These are phyloP conservation scores for Yamadazyma blattariae DNA, from an alignment of 1,139 yeast species.

Conservation along the genomic window DNA sequence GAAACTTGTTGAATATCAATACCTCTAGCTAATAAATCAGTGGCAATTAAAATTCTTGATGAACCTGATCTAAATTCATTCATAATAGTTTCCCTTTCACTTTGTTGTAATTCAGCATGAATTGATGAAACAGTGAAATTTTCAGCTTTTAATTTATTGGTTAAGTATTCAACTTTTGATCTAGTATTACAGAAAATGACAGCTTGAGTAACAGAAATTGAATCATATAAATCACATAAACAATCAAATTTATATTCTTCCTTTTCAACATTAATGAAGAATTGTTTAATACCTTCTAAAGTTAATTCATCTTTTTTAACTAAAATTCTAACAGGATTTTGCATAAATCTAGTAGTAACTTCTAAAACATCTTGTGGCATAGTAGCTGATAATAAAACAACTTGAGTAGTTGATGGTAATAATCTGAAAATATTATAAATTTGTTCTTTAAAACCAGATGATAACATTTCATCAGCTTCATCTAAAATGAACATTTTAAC, in stretches of 20 bases:
- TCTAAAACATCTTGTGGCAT: slow-evolving; percentile 97
- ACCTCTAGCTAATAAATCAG: slow-evolving; percentile 99
- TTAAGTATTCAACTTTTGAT: slow-evolving; percentile 92
- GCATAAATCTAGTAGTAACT: slow-evolving; percentile 95
- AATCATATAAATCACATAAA: slow-evolving; percentile 94
- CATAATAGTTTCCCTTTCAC: slow-evolving; percentile 97
- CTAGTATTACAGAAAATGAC: slow-evolving; percentile 99
- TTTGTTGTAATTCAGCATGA: slow-evolving; percentile 97
- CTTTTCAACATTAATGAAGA: slow-evolving; percentile 88
- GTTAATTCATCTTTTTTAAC: slow-evolving; percentile 98
- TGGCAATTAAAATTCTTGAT: slow-evolving; percentile 93
- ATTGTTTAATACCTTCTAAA: slow-evolving; percentile 97
- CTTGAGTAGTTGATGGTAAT: slow-evolving; percentile 94
- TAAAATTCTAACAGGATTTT: slow-evolving; percentile 93
- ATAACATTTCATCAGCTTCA: slow-evolving; percentile 99
- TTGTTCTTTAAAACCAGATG: slow-evolving; percentile 96
- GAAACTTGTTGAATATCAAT: slow-evolving; percentile 99
- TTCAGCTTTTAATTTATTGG: slow-evolving; percentile 80
- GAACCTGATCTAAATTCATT: slow-evolving; percentile 98
- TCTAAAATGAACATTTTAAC: slow-evolving; percentile 97
- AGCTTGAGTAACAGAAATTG: slow-evolving; percentile 97
- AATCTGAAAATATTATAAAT: slow-evolving; percentile 94
- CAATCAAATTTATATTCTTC: slow-evolving; percentile 95
- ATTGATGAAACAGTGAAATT: slow-evolving; percentile 96
- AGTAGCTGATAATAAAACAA: slow-evolving; percentile 94